Conservation (phyloP, 1,284 basidiomycete species). For the Marasmius sp. region DNA sequence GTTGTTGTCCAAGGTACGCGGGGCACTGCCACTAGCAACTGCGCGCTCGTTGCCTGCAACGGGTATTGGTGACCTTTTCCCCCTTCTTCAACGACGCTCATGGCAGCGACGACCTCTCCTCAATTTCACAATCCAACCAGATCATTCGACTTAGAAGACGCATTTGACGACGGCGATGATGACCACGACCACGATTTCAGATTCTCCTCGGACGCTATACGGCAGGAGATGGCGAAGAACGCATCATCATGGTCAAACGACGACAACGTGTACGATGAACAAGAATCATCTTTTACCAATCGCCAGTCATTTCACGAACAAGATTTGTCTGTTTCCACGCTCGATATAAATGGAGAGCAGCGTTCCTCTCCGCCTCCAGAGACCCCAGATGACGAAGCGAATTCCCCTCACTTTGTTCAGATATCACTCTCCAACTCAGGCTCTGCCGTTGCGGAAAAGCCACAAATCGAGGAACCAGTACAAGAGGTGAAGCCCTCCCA, state of each 20-base stretch:
- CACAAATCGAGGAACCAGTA: not conserved
- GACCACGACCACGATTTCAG: conserved; percentile 44
- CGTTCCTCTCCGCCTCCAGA: conserved; percentile 23
- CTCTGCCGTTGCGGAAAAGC: not conserved
- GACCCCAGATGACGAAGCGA: conserved; percentile 28
- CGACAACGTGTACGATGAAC: conserved; percentile 28
- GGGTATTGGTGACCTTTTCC: not conserved
- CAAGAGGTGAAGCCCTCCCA: not conserved
- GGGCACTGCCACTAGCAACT: not conserved
- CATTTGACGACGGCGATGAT: conserved; percentile 66
- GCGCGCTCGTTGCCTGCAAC: not conserved
- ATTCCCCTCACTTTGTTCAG: conserved; percentile 42
- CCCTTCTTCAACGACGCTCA: not conserved
- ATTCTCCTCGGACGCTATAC: conserved; percentile 58
- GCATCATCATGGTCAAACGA: conserved; percentile 24
- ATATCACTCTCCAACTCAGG: conserved; percentile 37
- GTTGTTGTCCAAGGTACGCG: not conserved
- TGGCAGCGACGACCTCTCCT: not conserved
- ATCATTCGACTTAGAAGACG: conserved; percentile 62
- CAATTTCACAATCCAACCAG: conserved; percentile 20
- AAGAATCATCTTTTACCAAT: conserved; percentile 20
- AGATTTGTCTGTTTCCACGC: conserved; percentile 53
- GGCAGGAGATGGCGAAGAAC: conserved; percentile 57
- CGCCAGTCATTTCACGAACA: conserved; percentile 31
- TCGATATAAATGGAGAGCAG: conserved; percentile 41